Evolutionary conservation across 2,329 filamentous ascomycete species (phyloP), one percentile per base, ranked within the genome.

Genomic region (Fusarium floridanum): DNA sequence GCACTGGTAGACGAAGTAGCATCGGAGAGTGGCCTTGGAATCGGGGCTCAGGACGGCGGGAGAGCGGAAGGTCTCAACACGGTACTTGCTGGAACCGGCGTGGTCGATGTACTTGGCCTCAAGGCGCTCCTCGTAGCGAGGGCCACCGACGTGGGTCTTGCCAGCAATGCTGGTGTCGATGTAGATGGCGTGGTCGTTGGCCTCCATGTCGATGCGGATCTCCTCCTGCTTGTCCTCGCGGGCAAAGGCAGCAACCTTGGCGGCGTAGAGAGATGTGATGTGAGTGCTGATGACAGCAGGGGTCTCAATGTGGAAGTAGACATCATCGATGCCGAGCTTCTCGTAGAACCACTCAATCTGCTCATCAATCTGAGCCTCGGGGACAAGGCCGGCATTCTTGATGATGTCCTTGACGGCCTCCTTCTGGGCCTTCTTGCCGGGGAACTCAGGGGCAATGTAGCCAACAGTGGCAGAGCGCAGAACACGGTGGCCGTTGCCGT

Each of bases 1-100:
- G 84, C 96, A 98, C 84, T 98, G 94, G 87, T 99, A 99, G 77
- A 99, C 95, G 82, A 99, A 99, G 87, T 99, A 99, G 87, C 97
- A 99, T 72, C 97, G 93, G 66, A 99, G 88, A 64, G 96, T 94
- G 67, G 96, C 92, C 80, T 95, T 93, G 66, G 93, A 92, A 53
- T 86, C 84, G 68, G 87, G 88, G 10, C 94, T 94, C 48, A 98
- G 88, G 36, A 92, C 91, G 72, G 93, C 95, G 5, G 94, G 92
- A 4, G 97, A 98, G 72, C 97, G 92, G 91, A 99, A 99, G 24
- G 96, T 98, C 88, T 99, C 97, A 37, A 99, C 95, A 62, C 97
- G 94, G 87, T 97, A 99, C 82, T 93, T 92, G 79, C 88, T 88
- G 29, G 90, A 89, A 77, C 89, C 92, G 41, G 91, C 92, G 80